Evolutionary conservation across 2,329 filamentous ascomycete species (phyloP).

Genomic region (Achaetomium macrosporum): DNA sequence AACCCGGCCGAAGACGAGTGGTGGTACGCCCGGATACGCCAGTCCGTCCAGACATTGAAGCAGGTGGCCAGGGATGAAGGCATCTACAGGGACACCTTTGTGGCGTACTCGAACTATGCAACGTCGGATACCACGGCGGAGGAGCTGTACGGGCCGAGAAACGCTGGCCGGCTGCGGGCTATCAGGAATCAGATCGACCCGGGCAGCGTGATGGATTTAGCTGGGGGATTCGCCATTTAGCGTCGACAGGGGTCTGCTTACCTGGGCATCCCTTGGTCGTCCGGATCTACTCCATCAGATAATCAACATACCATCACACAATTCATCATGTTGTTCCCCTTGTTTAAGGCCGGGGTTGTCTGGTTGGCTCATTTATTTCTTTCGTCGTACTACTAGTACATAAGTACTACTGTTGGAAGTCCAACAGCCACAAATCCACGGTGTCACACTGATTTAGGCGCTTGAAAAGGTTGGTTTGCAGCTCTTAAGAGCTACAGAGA

Average conservation of each 20-base stretch:
- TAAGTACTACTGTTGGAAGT: too few species aligned
- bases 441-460: too few species aligned
- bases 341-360: too few species aligned
- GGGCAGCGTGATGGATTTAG: slow-evolving; percentile 25
- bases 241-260: not conserved
- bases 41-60: slow-evolving; percentile 23
- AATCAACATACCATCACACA: too few species aligned
- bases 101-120: slow-evolving; percentile 27
- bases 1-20: slow-evolving; percentile 24
- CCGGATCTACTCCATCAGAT: too few species aligned
- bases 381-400: too few species aligned
- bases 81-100: slow-evolving; percentile 24
- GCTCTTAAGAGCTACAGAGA: too few species aligned
- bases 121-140: slow-evolving; percentile 18
- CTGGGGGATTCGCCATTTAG: slow-evolving; percentile 21
- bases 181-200: slow-evolving; percentile 24
- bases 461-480: too few species aligned
- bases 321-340: too few species aligned
- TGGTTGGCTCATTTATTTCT: too few species aligned
- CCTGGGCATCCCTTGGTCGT: too few species aligned
- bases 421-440: too few species aligned
- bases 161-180: slow-evolving; percentile 19
- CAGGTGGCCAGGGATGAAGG: slow-evolving; percentile 27
- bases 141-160: slow-evolving; percentile 20
- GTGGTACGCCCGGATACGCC: slow-evolving; percentile 25